A percentile compares a stretch with the other conserved stretches of the same genome.
Conservation (phyloP, 345 rosid species). For the Cardamine resedifolia region DNA sequence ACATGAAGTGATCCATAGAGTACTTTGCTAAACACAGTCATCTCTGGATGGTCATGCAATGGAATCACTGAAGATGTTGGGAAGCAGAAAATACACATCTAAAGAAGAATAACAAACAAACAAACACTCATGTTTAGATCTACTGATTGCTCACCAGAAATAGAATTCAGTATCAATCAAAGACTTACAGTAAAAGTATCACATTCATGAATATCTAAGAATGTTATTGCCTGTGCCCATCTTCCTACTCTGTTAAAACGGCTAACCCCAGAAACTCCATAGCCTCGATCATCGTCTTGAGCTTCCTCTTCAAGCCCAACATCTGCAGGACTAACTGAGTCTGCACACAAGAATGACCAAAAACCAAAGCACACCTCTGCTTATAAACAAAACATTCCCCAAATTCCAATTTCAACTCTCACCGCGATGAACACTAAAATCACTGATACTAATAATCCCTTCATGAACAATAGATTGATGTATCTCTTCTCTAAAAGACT, state of each 20-base stretch:
- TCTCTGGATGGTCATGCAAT: slow-evolving; percentile 92
- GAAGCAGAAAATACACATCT: slow-evolving; percentile 96
- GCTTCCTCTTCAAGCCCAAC: slow-evolving; percentile 72
- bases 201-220: slow-evolving; percentile 65
- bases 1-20: slow-evolving; percentile 94
- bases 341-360: slow-evolving; percentile 46
- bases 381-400: slow-evolving; percentile 1
- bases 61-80: slow-evolving; percentile 95
- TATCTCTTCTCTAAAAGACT: background rate
- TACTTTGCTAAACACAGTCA: slow-evolving; percentile 91
- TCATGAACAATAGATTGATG: background rate
- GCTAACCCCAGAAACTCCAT: slow-evolving; percentile 60
- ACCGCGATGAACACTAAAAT: background rate
- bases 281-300: slow-evolving; percentile 84
- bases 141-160: slow-evolving; percentile 9
- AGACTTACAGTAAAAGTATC: slow-evolving; percentile 67
- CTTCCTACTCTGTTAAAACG: slow-evolving; percentile 54
- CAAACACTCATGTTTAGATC: background rate
- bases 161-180: background rate
- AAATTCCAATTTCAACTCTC: slow-evolving; percentile 5
- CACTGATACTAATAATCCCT: too few species aligned
- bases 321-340: slow-evolving; percentile 70
- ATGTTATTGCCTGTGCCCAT: slow-evolving; percentile 95
- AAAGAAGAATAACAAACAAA: slow-evolving; percentile 36
- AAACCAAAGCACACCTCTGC: slow-evolving; percentile 12